Conservation (phyloP, 73 alveolate genomes). For the Paramecium caudatum region DNA sequence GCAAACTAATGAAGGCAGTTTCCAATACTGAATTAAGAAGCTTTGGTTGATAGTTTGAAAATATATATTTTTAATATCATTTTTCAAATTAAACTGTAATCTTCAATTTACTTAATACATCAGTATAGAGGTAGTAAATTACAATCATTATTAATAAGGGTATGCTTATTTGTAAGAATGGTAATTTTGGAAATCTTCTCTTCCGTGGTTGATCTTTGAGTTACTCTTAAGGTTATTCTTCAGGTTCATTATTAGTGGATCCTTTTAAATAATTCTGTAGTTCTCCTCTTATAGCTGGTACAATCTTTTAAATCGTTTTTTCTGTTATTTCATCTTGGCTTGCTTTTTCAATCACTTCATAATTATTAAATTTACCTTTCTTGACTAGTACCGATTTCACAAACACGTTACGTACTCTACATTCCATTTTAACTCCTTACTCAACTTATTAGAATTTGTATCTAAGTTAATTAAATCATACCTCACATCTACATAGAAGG, state of each 20-base stretch:
- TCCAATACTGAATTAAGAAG: no score
- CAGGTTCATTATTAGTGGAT: neutral
- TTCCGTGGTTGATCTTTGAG: neutral
- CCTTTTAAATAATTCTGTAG: conserved; percentile 17
- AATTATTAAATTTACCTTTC: neutral
- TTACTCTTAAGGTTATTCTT: neutral
- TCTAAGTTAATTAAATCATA: no score
- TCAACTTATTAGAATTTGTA: neutral
- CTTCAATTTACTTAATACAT: conserved; percentile 2
- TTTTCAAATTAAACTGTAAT: conserved; percentile 19
- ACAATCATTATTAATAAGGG: neutral
- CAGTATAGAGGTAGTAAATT: neutral
- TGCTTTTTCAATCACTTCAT: conserved; percentile 36
- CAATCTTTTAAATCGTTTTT: neutral
- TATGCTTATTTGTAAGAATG: neutral
- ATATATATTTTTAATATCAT: no score
- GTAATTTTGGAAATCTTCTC: neutral
- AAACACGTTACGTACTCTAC: conserved; percentile 25
- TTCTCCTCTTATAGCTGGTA: conserved; percentile 20
- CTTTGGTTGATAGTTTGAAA: no score
- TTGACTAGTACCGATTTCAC: neutral
- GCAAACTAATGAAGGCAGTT: no score
- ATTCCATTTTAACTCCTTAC: conserved; percentile 23
- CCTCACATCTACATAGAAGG: conserved; percentile 45
- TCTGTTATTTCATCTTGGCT: conserved; percentile 23